A percentile compares a stretch with the other conserved stretches of the same genome.
phyloP scores from a whole-genome alignment of 2,329 filamentous ascomycete species.

The Phoma sp. region DNA sequence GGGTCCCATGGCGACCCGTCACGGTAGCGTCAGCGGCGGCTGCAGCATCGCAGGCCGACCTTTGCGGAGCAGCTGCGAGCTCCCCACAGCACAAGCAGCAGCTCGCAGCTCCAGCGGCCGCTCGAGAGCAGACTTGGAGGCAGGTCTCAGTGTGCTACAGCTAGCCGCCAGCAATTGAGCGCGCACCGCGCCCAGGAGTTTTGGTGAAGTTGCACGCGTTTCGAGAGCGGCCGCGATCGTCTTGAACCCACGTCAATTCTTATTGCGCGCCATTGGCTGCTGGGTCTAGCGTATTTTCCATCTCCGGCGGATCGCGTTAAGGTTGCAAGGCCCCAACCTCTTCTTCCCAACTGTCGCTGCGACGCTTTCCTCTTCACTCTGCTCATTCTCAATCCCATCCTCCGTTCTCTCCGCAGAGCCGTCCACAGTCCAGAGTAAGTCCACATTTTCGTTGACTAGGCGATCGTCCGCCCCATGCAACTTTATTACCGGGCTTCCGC shows the following conservation, averaged over 20 bases:
- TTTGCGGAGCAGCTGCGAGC: constrained; percentile 17
- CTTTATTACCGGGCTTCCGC: constrained; percentile 36
- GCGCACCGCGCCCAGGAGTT: constrained; percentile 1
- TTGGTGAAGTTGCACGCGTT: constrained; percentile 18
- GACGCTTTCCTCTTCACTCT: constrained; percentile 18
- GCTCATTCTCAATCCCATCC: constrained; percentile 12
- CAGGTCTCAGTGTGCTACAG: neutral
- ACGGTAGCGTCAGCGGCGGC: constrained; percentile 22
- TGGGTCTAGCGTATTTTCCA: constrained; percentile 6
- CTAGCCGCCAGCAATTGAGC: constrained; percentile 3
- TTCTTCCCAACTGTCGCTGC: constrained; percentile 15
- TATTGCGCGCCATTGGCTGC: constrained; percentile 5
- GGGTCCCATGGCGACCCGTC: constrained; percentile 10
- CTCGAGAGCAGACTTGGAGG: neutral
- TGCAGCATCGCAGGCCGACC: constrained; percentile 16
- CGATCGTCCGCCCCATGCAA: constrained; percentile 28
- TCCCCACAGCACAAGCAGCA: constrained; percentile 12
- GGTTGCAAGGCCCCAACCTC: constrained; percentile 19
- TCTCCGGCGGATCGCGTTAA: constrained; percentile 15
- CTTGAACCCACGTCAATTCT: constrained; percentile 11
- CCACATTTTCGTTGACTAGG: constrained; percentile 26
- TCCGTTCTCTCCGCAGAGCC: constrained; percentile 19
- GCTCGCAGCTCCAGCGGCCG: neutral
- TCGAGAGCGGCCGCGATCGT: constrained; percentile 19
- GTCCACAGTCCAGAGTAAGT: constrained; percentile 37